Evolutionary conservation across 2,329 filamentous ascomycete genomes (phyloP), one percentile per base, ranked within the genome.

Genomic region (Aspergillus udagawae): DNA sequence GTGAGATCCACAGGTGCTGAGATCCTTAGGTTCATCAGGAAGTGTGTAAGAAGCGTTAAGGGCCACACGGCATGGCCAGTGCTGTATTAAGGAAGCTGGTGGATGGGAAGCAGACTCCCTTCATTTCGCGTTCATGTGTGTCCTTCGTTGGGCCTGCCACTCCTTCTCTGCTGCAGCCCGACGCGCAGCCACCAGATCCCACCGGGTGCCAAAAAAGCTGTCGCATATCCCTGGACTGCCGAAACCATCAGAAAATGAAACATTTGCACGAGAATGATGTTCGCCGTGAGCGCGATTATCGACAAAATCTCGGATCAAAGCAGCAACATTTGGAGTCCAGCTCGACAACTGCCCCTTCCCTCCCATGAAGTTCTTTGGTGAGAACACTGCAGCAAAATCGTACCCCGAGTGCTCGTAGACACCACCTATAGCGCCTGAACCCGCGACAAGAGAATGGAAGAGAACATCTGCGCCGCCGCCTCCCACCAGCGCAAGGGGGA

Each of bases 211-310:
- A 10, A 53, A 48, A 23, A 48, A 42, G 8, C 14, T 45, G 23
- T 53, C 51, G 8, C 51, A 53, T 2, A 53, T 23, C 1, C 41
- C 51, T 1, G 51, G 51, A 25, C 51, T 53, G 29, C 41, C 51
- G 12, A 53, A 53, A 3, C 41, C 51, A 23, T 53, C 41, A 3
- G 51, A 53, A 14, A 53, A 53, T 9, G 51, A 53, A 10, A 53
- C 51, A n/a, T 41, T 51, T 2, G 29, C 35, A n/a, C 29, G 49
- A 20, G 49, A 23, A 41, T 51, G 49, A 38, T 51, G 49, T 5
- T 51, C 49, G 7, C 49, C 49, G 8, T 51, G 49, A 32, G 49
- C 49, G 9, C 49, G 49, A 10, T 51, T 51, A 8, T 41, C 35
- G 3, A 41, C 10, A 8, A 41, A 25, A 3, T 8, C 35, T 1